Percentiles rank a stretch among this genome's conserved stretches.
Evolutionary conservation across 495 filamentous ascomycete species (phyloP).

Genomic region (Thermothielavioides terrestris): DNA sequence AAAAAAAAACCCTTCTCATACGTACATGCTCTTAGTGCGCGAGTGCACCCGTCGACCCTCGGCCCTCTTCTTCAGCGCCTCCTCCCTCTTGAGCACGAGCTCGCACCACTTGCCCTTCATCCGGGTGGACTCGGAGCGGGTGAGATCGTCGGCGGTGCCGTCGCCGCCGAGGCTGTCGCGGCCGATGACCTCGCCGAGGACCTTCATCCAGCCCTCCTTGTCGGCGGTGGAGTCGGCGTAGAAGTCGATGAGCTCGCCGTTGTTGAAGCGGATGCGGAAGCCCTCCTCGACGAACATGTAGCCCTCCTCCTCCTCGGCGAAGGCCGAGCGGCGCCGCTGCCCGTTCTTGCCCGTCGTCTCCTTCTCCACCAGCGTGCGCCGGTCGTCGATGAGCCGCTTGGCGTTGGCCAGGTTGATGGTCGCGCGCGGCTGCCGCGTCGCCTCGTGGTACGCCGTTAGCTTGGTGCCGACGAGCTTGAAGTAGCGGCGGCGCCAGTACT

Average conservation of each 20-base stretch:
- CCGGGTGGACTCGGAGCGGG: constrained; percentile 27
- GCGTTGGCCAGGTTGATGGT: constrained; percentile 96
- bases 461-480: constrained; percentile 90
- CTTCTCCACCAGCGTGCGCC: constrained; percentile 69
- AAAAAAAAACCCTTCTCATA: constrained; percentile 7
- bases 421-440: constrained; percentile 86
- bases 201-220: constrained; percentile 92
- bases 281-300: constrained; percentile 99
- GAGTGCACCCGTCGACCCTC: constrained; percentile 38
- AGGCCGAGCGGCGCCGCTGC: constrained; percentile 81
- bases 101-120: constrained; percentile 70
- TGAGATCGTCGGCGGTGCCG: constrained; percentile 37
- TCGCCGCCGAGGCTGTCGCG: constrained; percentile 37
- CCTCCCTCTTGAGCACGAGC: constrained; percentile 60
- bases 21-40: constrained; percentile 47
- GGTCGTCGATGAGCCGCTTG: constrained; percentile 87
- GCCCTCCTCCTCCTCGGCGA: constrained; percentile 96
- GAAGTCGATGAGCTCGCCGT: constrained; percentile 96
- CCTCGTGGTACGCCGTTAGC: constrained; percentile 91
- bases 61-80: constrained; percentile 30
- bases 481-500: constrained; percentile 97
- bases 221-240: constrained; percentile 80
- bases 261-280: constrained; percentile 95
- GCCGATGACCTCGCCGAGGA: constrained; percentile 76
- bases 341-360: constrained; percentile 66